A percentile compares a stretch with the other conserved stretches of the same genome.
Evolutionary conservation across 129 eudicot genomes (phyloP).

Genomic region (Dittrichia graveolens): DNA sequence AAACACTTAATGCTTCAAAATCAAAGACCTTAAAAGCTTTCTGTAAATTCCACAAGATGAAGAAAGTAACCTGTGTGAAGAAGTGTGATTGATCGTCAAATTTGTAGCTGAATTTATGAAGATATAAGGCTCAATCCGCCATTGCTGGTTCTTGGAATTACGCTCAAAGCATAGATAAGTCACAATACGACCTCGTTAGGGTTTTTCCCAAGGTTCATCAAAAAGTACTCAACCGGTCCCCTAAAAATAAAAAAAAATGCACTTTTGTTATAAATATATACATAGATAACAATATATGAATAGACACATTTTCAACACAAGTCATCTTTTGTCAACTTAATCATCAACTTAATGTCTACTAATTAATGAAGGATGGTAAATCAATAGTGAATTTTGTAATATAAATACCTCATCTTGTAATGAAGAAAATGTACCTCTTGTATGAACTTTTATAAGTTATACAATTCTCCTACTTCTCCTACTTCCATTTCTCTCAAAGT

Average conservation of each 20-base stretch:
- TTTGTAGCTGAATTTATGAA: neutral
- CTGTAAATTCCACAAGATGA: slow-evolving; percentile 3
- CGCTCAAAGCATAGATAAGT: slow-evolving; percentile 17
- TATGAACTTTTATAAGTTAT: too few relatives aligned
- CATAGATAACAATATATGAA: too few relatives aligned
- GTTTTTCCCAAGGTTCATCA: neutral
- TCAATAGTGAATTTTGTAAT: too few relatives aligned
- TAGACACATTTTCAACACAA: too few relatives aligned
- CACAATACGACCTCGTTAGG: slow-evolving; percentile 13
- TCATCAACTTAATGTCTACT: too few relatives aligned
- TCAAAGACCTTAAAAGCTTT: slow-evolving; percentile 15
- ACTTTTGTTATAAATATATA: too few relatives aligned
- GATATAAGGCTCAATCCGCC: slow-evolving; percentile 23
- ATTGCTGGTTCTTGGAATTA: slow-evolving; percentile 7
- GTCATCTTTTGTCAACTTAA: too few relatives aligned
- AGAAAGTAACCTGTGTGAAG: slow-evolving; percentile 26
- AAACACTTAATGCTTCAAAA: neutral
- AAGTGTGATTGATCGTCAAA: neutral
- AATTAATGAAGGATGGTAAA: too few relatives aligned
- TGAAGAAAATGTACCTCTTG: too few relatives aligned
- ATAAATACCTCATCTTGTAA: too few relatives aligned
- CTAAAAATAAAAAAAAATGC: neutral
- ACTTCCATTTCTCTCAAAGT: too few relatives aligned
- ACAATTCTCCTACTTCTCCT: too few relatives aligned
- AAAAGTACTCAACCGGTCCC: neutral